Percentiles rank a stretch among this genome's conserved stretches.
Evolutionary conservation across 495 filamentous ascomycete genomes (phyloP).

Genomic region (Trichocladium uniseriatum): DNA sequence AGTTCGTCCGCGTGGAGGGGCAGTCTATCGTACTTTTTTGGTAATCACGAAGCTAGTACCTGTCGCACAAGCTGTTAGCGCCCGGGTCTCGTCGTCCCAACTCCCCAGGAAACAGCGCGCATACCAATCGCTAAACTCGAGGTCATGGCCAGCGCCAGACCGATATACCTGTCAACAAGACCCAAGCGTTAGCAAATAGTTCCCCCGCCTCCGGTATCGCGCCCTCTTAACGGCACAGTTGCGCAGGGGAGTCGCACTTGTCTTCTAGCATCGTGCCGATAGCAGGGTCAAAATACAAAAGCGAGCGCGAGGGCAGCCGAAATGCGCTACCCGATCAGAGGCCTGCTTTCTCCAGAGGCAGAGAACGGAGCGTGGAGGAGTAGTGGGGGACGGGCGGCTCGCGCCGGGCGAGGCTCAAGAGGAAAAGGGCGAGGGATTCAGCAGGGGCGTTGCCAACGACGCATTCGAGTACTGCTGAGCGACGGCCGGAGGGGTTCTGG

Average conservation of each 20-base stretch:
- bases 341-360: no score
- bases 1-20: neutral
- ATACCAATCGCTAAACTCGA: conserved; percentile 91
- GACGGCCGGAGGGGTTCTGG: neutral
- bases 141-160: conserved; percentile 76
- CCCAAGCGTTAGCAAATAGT: conserved; percentile 10
- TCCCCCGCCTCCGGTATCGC: conserved; percentile 9
- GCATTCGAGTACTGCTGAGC: conserved; percentile 3
- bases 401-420: conserved; percentile 33
- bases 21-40: conserved; percentile 57
- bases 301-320: conserved; percentile 27
- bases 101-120: conserved; percentile 21
- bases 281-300: conserved; percentile 7
- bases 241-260: conserved; percentile 52
- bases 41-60: conserved; percentile 91
- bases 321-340: conserved; percentile 19
- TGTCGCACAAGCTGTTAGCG: conserved; percentile 31
- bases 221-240: neutral
- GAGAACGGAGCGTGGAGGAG: no score
- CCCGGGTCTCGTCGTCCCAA: neutral
- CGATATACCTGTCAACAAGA: conserved; percentile 63
- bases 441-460: conserved; percentile 1
- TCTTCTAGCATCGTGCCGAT: conserved; percentile 67
- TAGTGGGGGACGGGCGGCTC: conserved; percentile 21
- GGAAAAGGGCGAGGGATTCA: conserved; percentile 1